Percentiles rank a stretch among this genome's conserved stretches.
These are phyloP conservation scores for Tricholomella constricta DNA, from an alignment of 768 basidiomycete species.

Conservation along the genomic window DNA sequence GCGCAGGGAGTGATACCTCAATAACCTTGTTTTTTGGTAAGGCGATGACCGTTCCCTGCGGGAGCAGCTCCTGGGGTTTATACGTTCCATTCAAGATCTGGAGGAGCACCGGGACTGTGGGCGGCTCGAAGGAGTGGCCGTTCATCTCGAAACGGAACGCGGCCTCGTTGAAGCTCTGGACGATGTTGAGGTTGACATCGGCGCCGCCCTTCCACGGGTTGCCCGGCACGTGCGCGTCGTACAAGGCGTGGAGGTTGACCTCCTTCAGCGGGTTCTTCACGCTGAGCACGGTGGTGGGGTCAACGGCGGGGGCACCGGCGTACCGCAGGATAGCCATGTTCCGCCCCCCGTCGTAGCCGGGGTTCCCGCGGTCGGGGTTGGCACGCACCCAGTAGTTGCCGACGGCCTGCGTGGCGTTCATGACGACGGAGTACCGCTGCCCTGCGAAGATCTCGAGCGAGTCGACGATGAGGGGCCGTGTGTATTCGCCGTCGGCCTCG, in stretches of 20 bases:
- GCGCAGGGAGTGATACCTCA: slow-evolving; percentile 39
- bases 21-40: slow-evolving; percentile 44
- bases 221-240: slow-evolving; percentile 29
- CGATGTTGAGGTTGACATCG: slow-evolving; percentile 41
- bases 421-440: slow-evolving; percentile 35
- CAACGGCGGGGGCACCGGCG: slow-evolving; percentile 38
- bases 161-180: slow-evolving; percentile 20
- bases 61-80: slow-evolving; percentile 35
- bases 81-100: slow-evolving; percentile 48
- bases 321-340: slow-evolving; percentile 58
- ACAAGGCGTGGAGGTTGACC: slow-evolving; percentile 38
- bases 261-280: slow-evolving; percentile 35
- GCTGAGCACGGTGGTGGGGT: slow-evolving; percentile 39
- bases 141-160: slow-evolving; percentile 30
- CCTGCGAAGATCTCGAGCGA: slow-evolving; percentile 42
- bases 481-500: slow-evolving; percentile 49
- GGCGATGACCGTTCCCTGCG: slow-evolving; percentile 39
- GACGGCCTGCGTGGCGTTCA: slow-evolving; percentile 45
- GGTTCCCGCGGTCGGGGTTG: slow-evolving; percentile 20
- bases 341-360: slow-evolving; percentile 35
- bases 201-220: slow-evolving; percentile 36
- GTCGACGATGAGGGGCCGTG: slow-evolving; percentile 43
- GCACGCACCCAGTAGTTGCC: slow-evolving; percentile 55
- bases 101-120: slow-evolving; percentile 46
- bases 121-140: slow-evolving; percentile 32